Evolutionary conservation across 228 moss, liverwort and hornwort genomes (phyloP).

Genomic region (Sphagnum magellanicum): DNA sequence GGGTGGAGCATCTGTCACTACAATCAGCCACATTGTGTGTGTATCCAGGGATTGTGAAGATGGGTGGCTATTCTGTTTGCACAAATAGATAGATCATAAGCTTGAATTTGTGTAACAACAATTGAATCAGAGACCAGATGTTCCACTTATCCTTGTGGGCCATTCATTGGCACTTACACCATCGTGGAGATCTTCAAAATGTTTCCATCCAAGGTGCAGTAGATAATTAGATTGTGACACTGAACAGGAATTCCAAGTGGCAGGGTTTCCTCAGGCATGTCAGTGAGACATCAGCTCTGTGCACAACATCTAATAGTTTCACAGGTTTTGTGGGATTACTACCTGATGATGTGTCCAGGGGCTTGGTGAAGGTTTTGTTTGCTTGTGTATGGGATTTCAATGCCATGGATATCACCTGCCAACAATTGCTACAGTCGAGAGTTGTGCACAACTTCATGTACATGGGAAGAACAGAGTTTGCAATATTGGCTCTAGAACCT

Average conservation of each 20-base stretch:
- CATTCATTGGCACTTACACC: conserved; percentile 54
- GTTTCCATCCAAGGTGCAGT: conserved; percentile 33
- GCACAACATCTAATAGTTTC: conserved; percentile 33
- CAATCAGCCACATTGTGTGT: conserved; percentile 41
- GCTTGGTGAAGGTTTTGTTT: conserved; percentile 36
- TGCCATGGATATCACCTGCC: conserved; percentile 54
- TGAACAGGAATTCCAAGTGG: conserved; percentile 41
- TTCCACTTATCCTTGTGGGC: conserved; percentile 48
- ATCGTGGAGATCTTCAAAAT: conserved; percentile 36
- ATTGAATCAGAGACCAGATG: conserved; percentile 27
- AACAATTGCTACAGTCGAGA: conserved; percentile 41
- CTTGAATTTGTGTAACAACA: conserved; percentile 41
- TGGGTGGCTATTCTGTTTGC: conserved; percentile 30
- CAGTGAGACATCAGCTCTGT: conserved; percentile 21
- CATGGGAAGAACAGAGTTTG: conserved; percentile 55
- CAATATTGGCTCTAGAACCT: neutral
- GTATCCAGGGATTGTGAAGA: conserved; percentile 27
- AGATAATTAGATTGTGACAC: conserved; percentile 36
- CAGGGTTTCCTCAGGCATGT: conserved; percentile 37
- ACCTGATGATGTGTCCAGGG: conserved; percentile 21
- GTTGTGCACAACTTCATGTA: conserved; percentile 38
- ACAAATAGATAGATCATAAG: conserved; percentile 57
- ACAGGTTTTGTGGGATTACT: conserved; percentile 42
- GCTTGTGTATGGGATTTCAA: conserved; percentile 45
- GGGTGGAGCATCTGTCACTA: conserved; percentile 50